These are phyloP conservation scores for Daldinia bambusicola DNA, from an alignment of 495 filamentous ascomycete genomes.

Conservation along the genomic window DNA sequence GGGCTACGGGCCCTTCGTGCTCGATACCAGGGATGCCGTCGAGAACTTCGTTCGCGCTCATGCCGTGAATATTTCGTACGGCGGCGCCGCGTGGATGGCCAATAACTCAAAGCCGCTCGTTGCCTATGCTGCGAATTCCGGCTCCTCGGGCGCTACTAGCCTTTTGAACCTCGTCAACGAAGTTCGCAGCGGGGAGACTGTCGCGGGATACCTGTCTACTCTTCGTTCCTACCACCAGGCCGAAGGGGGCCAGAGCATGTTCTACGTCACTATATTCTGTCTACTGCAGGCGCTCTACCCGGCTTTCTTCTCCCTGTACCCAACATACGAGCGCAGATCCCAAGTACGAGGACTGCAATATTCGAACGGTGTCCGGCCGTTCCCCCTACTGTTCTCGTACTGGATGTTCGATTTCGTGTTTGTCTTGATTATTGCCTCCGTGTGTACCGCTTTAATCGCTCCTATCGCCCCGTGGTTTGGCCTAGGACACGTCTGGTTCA, in stretches of 20 bases:
- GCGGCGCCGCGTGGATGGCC: conserved; percentile 69
- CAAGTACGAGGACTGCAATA: conserved; percentile 78
- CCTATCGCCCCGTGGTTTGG: conserved; percentile 73
- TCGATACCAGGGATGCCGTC: conserved; percentile 64
- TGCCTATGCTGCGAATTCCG: conserved; percentile 62
- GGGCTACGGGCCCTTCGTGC: conserved; percentile 28
- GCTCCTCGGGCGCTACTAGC: conserved; percentile 54
- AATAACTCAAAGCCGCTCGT: conserved; percentile 59
- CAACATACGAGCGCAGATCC: conserved; percentile 71
- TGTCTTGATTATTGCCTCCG: conserved; percentile 65
- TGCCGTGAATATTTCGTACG: conserved; percentile 67
- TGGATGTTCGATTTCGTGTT: conserved; percentile 73
- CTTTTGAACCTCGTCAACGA: conserved; percentile 57
- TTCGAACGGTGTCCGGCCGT: conserved; percentile 70
- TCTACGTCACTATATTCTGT: conserved; percentile 66
- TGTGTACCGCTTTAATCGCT: conserved; percentile 70
- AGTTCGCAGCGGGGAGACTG: conserved; percentile 49
- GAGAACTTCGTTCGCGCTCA: conserved; percentile 65
- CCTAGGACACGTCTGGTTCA: conserved; percentile 77
- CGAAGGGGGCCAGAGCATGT: conserved; percentile 66
- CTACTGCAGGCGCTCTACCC: conserved; percentile 74
- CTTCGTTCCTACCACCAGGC: conserved; percentile 68
- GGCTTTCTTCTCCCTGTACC: conserved; percentile 78
- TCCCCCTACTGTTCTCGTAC: conserved; percentile 74
- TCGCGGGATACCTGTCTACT: conserved; percentile 63